A percentile compares a stretch with the other conserved stretches of the same genome.
Evolutionary conservation across 2,329 filamentous ascomycete species (phyloP).

Genomic region (Drechmeria coniospora): DNA sequence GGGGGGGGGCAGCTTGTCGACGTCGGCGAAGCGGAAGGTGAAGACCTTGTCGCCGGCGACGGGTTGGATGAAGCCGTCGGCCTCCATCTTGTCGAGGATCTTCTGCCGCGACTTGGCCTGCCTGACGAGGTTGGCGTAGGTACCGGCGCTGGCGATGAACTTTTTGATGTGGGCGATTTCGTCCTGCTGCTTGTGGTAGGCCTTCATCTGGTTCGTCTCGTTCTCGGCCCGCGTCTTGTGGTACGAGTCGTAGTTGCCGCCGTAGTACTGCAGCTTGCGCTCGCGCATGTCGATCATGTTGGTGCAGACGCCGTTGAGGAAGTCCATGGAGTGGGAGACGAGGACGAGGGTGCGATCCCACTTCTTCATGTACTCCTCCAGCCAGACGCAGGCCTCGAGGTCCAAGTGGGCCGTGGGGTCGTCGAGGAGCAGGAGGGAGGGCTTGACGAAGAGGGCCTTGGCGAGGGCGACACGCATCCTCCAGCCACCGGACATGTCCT

Average conservation of each 20-base stretch:
- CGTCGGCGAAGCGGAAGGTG: constrained; percentile 95
- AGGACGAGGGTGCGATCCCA: constrained; percentile 96
- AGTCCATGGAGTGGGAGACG: constrained; percentile 96
- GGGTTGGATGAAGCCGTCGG: constrained; percentile 93
- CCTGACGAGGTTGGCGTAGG: constrained; percentile 96
- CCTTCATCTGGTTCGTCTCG: constrained; percentile 97
- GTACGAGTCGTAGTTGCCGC: constrained; percentile 99
- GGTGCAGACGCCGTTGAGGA: constrained; percentile 95
- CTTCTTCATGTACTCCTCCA: constrained; percentile 99
- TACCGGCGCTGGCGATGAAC: constrained; percentile 99
- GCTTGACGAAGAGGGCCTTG: constrained; percentile 97
- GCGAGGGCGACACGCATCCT: constrained; percentile 97
- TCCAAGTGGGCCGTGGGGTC: constrained; percentile 99
- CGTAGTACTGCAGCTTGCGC: constrained; percentile 87
- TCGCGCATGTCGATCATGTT: constrained; percentile 98
- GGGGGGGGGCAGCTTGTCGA: constrained; percentile 96
- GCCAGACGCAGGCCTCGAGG: constrained; percentile 97
- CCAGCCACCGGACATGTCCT: constrained; percentile 99
- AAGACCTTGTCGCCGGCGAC: constrained; percentile 77
- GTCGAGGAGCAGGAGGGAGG: constrained; percentile 85
- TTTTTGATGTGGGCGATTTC: constrained; percentile 99
- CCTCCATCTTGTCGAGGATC: constrained; percentile 99
- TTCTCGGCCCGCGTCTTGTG: constrained; percentile 86
- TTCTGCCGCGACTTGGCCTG: constrained; percentile 99
- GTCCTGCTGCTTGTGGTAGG: constrained; percentile 97